Evolutionary conservation across 2,329 filamentous ascomycete genomes (phyloP).

Genomic region (Claviceps sp.): DNA sequence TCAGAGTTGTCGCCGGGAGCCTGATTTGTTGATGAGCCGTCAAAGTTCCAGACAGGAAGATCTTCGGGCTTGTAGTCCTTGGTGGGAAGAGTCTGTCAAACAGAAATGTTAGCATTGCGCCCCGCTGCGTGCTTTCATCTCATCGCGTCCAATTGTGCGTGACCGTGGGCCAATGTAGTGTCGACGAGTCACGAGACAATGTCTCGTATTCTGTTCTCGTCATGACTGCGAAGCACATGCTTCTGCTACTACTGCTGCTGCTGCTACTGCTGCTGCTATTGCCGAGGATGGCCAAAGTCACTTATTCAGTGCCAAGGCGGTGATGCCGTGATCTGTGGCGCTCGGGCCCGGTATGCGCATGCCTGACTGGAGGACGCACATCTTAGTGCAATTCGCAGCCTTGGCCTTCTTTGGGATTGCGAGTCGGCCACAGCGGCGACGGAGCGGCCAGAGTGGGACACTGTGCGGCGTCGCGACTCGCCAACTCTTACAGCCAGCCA

Average conservation of each 20-base stretch:
- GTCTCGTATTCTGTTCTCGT: not conserved
- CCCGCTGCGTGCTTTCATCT: too few relatives aligned
- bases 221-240: not conserved
- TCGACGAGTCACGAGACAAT: not conserved
- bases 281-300: not conserved
- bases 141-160: not conserved
- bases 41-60: constrained; percentile 43
- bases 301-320: not conserved
- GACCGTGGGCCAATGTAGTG: not conserved
- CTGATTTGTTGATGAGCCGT: constrained; percentile 80
- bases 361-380: not conserved
- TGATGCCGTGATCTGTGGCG: not conserved
- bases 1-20: constrained; percentile 93
- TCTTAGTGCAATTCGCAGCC: not conserved
- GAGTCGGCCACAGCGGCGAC: not conserved
- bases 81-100: constrained; percentile 33
- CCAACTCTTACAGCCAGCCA: not conserved
- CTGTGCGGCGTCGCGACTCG: not conserved
- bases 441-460: not conserved
- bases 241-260: not conserved
- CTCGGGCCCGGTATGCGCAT: not conserved
- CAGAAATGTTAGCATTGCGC: not conserved
- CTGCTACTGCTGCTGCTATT: not conserved
- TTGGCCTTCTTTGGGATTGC: not conserved
- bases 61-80: constrained; percentile 37